Evolutionary conservation across 306 rosid genomes (phyloP), one percentile per base, ranked within the genome.

Genomic region (Cicer pinnatifidum): DNA sequence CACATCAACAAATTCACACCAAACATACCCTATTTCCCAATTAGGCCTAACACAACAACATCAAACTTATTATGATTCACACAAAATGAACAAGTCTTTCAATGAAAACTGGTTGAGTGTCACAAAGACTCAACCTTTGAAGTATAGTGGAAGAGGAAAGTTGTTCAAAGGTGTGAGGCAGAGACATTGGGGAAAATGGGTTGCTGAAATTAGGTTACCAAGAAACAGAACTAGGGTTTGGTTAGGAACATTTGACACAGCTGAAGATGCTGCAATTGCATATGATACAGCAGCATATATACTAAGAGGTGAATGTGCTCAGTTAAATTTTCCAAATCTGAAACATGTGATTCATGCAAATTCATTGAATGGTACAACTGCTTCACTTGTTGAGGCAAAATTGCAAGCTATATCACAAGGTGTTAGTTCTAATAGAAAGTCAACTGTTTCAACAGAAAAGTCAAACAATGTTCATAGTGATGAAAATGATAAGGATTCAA

Each of bases 161-260:
- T 77, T 88, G 46, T 93, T 78, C 9, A 89, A 96, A 76, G 98
- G 98, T 8, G 98, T 93, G 82, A 88, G 98, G 82, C 97, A 89
- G 28, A 87, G 98, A 80, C 98, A 93, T 33, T 93, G 98, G 98
- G 98, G 98, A 0, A 93, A 93, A 83, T 93, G 98, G 98, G 98
- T 93, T 10, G 98, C 97, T 8, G 98, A 93, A 85, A 93, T 93
- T 16, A 84, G 98, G 64, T 84, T 93, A 71, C 98, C 98, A 28
- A 86, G 93, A 68, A 93, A 93, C 61, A 69, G 98, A 57, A 89
- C 92, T 4, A 85, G 98, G 81, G 94, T 93, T 3, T 93, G 98
- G 98, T 56, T 93, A 39, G 98, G 98, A 48, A 93, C 98, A 6
- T 93, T 93, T 67, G 87, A 91, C 58, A 93, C 91, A 1, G 97